These are phyloP conservation scores for Crithidia acanthocephali DNA, from an alignment of 208 protist species.

Conservation along the genomic window DNA sequence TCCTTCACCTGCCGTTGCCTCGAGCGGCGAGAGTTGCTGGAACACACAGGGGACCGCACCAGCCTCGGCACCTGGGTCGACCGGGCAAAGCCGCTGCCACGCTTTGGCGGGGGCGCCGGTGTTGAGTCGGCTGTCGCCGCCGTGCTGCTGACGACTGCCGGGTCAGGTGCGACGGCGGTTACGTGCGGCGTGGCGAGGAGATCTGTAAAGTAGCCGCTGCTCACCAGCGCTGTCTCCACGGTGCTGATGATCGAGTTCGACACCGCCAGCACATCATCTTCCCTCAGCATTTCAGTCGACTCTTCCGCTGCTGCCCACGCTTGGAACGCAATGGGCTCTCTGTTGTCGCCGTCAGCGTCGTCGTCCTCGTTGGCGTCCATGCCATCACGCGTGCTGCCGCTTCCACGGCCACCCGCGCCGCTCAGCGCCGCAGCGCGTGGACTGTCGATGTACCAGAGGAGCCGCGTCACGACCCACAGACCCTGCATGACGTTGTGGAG, in stretches of 20 bases:
- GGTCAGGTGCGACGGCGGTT: background rate
- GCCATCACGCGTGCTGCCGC: background rate
- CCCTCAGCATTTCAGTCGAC: background rate
- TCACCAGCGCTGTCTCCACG: background rate
- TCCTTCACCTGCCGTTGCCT: background rate
- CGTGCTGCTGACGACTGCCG: too few species aligned
- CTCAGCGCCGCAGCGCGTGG: too few species aligned
- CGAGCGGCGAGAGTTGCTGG: background rate
- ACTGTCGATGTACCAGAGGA: background rate
- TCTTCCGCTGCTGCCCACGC: background rate
- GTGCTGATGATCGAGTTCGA: too few species aligned
- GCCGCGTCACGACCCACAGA: conserved; percentile 1
- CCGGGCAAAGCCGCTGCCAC: conserved; percentile 4
- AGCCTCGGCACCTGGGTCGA: background rate
- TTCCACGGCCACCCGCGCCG: background rate
- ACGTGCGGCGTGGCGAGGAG: too few species aligned
- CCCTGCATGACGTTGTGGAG: background rate
- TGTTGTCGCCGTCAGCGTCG: background rate
- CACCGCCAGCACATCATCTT: background rate
- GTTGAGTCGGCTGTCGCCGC: background rate
- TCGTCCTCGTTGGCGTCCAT: too few species aligned
- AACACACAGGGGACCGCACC: background rate
- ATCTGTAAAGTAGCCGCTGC: background rate
- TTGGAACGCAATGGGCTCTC: background rate
- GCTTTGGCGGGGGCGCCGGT: background rate